Base-by-base conservation (phyloP, 2,329 filamentous ascomycete genomes). In the Juglanconis juglandina region DNA sequence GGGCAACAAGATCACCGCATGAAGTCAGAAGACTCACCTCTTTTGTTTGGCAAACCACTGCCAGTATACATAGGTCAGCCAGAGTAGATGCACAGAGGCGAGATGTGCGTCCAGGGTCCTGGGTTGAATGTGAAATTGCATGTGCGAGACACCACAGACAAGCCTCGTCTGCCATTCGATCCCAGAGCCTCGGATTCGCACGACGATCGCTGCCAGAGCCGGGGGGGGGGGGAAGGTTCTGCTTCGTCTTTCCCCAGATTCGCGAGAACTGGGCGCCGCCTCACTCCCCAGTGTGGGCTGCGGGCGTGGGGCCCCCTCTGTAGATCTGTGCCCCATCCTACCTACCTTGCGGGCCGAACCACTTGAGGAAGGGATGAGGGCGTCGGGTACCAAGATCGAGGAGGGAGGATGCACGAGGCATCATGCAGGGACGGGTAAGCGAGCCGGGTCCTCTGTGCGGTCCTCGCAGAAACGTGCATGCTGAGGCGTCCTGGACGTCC, bases 401-500 rank as follows among this genome's bases (percentile, higher is more conserved):
- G 17, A 51, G 48, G 33, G 5, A 37, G 34, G 42, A 24, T 41
- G 24, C 33, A 54, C 39, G 47, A 49, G 42, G 56, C 42, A 35
- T 46, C 56, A 59, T 54, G 60, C 56, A 62, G 53, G 56, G 41
- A 53, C 47, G 42, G 32, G 30, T 53, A 62, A 62, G 60, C 60
- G 60, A 62, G 49, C 56, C 48, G 56, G 50, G 46, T 35, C 50
- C 51, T 41, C n/a, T 34, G 42, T 58, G 53, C 41, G 50, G 13
- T 37, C 46, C 47, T 54, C 56, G 54, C 60, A 56, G 60, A 47
- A 62, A 51, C 56, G 60, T 62, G 56, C 60, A 59, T 62, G 35
- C 41, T n/a, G 47, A 56, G 58, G 48, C 53, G 33, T 35, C 47
- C n/a, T 53, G 49, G 48, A 56, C 44, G 46, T 46, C 44, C 41